A percentile compares a stretch with the other conserved stretches of the same genome.
Conservation (phyloP, 345 rosid genomes). For the Brassica cretica region DNA sequence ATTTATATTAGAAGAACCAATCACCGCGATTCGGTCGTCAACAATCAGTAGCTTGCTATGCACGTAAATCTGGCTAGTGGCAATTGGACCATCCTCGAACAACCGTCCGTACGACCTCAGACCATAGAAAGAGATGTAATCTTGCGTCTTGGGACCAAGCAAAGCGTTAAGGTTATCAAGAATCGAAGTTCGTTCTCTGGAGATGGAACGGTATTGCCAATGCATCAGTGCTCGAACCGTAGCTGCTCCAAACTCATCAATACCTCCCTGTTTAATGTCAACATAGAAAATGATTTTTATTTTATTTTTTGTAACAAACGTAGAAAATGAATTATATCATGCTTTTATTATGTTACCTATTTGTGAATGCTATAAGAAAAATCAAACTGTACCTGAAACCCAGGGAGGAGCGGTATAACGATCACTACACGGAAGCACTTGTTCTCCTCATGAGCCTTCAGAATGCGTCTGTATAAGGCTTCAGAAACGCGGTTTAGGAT, state of each 20-base stretch:
- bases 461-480: slow-evolving; percentile 69
- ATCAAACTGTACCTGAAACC: slow-evolving; percentile 67
- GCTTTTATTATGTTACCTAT: too few species aligned
- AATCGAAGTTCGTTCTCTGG: slow-evolving; percentile 73
- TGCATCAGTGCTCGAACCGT: slow-evolving; percentile 92
- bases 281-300: background rate
- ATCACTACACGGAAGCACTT: slow-evolving; percentile 69
- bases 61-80: slow-evolving; percentile 94
- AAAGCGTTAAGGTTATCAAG: slow-evolving; percentile 53
- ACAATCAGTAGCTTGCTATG: slow-evolving; percentile 91
- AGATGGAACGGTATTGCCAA: slow-evolving; percentile 92
- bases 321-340: too few species aligned
- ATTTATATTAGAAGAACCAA: slow-evolving; percentile 89
- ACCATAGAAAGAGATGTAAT: slow-evolving; percentile 87
- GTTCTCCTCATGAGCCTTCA: slow-evolving; percentile 68
- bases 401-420: slow-evolving; percentile 85
- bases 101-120: slow-evolving; percentile 77
- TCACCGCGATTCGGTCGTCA: slow-evolving; percentile 64
- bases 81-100: slow-evolving; percentile 62
- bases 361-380: too few species aligned
- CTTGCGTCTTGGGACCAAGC: slow-evolving; percentile 64
- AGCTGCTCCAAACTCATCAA: slow-evolving; percentile 90
- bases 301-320: too few species aligned
- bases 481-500: slow-evolving; percentile 79
- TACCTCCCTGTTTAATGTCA: slow-evolving; percentile 60